Conservation (phyloP, 768 basidiomycete species). For the Rhizopogon vesiculosus region DNA sequence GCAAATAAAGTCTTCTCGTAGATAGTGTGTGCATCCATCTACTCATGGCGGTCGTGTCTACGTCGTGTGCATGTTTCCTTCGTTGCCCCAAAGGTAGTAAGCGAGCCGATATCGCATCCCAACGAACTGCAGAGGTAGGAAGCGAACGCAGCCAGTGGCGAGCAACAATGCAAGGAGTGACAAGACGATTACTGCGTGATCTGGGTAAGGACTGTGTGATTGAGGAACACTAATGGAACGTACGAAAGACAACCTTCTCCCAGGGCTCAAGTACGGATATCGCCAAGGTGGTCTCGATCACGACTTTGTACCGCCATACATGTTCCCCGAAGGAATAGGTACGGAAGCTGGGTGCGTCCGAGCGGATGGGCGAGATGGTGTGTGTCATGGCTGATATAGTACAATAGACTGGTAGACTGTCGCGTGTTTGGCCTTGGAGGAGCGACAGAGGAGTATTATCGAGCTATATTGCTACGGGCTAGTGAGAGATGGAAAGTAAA, state of each 20-base stretch:
- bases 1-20: background rate
- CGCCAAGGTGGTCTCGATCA: constrained; percentile 57
- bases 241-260: constrained; percentile 62
- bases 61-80: constrained; percentile 23
- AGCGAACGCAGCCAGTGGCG: constrained; percentile 46
- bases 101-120: constrained; percentile 47
- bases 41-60: constrained; percentile 19
- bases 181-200: constrained; percentile 34
- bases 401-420: background rate
- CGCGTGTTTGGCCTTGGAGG: background rate
- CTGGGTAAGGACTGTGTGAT: background rate
- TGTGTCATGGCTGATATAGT: background rate
- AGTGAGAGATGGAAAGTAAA: background rate
- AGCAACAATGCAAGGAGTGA: constrained; percentile 39
- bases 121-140: constrained; percentile 54
- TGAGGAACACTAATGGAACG: constrained; percentile 20
- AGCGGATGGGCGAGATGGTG: background rate
- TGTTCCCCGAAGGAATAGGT: constrained; percentile 19
- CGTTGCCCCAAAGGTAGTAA: constrained; percentile 62
- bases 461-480: background rate
- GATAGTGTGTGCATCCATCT: background rate
- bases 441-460: background rate
- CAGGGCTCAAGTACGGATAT: constrained; percentile 60
- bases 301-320: constrained; percentile 50
- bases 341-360: background rate